Conservation (phyloP, 179 eudicot species). For the Nepenthes alata region DNA sequence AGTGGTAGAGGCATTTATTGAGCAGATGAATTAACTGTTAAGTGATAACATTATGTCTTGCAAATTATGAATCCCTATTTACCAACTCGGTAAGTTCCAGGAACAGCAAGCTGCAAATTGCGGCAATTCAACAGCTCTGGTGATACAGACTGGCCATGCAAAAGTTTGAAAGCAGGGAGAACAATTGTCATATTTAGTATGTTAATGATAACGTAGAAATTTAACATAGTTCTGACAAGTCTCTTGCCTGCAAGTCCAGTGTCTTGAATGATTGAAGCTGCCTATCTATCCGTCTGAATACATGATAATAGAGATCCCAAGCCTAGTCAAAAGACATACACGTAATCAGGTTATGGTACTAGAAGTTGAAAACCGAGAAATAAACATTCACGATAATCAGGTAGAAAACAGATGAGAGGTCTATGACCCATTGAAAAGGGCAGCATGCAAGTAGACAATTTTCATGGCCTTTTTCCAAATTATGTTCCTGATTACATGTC, state of each 20-base stretch:
- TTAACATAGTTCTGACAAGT: background rate
- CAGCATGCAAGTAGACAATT: too few relatives aligned
- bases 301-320: slow-evolving; percentile 98
- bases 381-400: too few relatives aligned
- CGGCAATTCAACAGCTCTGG: slow-evolving; percentile 85
- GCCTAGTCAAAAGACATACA: slow-evolving; percentile 45
- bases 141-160: slow-evolving; percentile 63
- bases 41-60: background rate
- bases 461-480: too few relatives aligned
- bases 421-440: too few relatives aligned
- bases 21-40: background rate
- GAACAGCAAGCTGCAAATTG: slow-evolving; percentile 85
- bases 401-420: too few relatives aligned
- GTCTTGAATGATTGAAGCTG: slow-evolving; percentile 85
- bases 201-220: background rate
- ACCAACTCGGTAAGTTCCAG: slow-evolving; percentile 98
- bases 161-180: background rate
- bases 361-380: background rate
- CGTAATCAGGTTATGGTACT: background rate
- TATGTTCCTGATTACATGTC: too few relatives aligned
- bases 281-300: slow-evolving; percentile 83
- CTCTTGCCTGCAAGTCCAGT: slow-evolving; percentile 77
- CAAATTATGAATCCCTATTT: slow-evolving; percentile 3
- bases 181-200: background rate
- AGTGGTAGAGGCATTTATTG: background rate